Evolutionary conservation across 805 yeast species (phyloP).

Genomic region (Jamesozyma hellenica): DNA sequence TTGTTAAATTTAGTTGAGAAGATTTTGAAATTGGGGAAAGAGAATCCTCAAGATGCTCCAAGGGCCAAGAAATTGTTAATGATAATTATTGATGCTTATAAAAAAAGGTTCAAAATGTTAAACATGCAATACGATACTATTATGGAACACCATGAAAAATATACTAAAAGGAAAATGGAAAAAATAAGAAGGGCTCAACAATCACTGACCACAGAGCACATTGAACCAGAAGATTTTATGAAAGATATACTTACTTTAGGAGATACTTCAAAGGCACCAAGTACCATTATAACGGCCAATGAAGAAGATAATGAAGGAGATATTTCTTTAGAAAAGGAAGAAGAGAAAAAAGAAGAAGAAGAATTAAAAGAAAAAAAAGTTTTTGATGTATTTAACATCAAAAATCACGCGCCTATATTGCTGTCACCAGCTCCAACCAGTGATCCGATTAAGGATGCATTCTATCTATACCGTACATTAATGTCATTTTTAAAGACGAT

Average conservation of each 20-base stretch:
- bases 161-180: conserved; percentile 36
- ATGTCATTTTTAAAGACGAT: conserved; percentile 86
- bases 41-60: conserved; percentile 66
- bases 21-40: conserved; percentile 53
- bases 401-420: conserved; percentile 47
- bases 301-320: conserved; percentile 25
- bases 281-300: neutral
- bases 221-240: conserved; percentile 33
- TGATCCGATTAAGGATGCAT: conserved; percentile 78
- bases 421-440: conserved; percentile 38
- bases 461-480: conserved; percentile 76
- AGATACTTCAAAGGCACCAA: conserved; percentile 3
- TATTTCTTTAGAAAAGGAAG: conserved; percentile 8
- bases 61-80: conserved; percentile 58
- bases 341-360: conserved; percentile 7
- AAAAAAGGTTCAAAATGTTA: conserved; percentile 65
- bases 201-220: conserved; percentile 25
- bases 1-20: conserved; percentile 81
- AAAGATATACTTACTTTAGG: conserved; percentile 23
- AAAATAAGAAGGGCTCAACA: conserved; percentile 35
- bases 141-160: conserved; percentile 48
- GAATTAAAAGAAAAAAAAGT: conserved; percentile 9
- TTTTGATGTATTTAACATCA: conserved; percentile 38
- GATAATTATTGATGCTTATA: conserved; percentile 79
- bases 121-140: conserved; percentile 63